A percentile compares a stretch with the other conserved stretches of the same genome.
Conservation (phyloP, 164 flowering plant genomes). For the Berberis vulgaris region DNA sequence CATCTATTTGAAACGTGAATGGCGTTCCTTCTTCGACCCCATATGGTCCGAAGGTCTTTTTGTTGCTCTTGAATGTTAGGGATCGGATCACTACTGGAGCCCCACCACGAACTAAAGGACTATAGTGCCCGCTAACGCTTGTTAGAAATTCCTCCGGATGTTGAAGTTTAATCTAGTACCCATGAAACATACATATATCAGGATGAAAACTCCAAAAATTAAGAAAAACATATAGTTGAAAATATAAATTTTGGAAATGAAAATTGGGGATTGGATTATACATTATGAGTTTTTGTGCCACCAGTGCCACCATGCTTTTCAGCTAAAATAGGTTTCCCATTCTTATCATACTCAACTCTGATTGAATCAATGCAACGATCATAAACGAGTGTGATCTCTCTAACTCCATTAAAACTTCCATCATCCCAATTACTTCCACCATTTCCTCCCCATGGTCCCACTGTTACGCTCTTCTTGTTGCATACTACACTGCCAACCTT, state of each 20-base stretch:
- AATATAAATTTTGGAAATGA: too few relatives aligned
- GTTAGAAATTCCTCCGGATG: constrained; percentile 55
- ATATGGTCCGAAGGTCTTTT: constrained; percentile 51
- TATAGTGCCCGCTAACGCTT: constrained; percentile 43
- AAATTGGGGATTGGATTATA: constrained; percentile 13
- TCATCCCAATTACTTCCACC: constrained; percentile 69
- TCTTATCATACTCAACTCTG: constrained; percentile 44
- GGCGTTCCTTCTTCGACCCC: constrained; percentile 73
- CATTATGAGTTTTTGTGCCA: constrained; percentile 32
- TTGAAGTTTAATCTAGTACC: constrained; percentile 42
- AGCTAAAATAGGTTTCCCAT: constrained; percentile 34
- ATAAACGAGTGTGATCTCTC: constrained; percentile 43
- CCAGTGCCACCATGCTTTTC: constrained; percentile 58
- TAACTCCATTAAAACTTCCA: constrained; percentile 43
- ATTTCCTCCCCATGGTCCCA: constrained; percentile 65
- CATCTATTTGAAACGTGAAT: constrained; percentile 45
- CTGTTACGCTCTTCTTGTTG: constrained; percentile 21
- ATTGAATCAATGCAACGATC: constrained; percentile 61
- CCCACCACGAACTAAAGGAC: constrained; percentile 44
- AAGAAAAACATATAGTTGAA: too few relatives aligned
- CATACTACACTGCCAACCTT: constrained; percentile 10
- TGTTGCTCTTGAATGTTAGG: constrained; percentile 51
- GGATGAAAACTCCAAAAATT: too few relatives aligned
- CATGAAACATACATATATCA: not conserved
- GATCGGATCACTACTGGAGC: constrained; percentile 49